Percentiles rank a stretch among this genome's conserved stretches.
These are phyloP conservation scores for Neofusicoccum sp. DNA, from an alignment of 2,329 filamentous ascomycete species.

Conservation along the genomic window DNA sequence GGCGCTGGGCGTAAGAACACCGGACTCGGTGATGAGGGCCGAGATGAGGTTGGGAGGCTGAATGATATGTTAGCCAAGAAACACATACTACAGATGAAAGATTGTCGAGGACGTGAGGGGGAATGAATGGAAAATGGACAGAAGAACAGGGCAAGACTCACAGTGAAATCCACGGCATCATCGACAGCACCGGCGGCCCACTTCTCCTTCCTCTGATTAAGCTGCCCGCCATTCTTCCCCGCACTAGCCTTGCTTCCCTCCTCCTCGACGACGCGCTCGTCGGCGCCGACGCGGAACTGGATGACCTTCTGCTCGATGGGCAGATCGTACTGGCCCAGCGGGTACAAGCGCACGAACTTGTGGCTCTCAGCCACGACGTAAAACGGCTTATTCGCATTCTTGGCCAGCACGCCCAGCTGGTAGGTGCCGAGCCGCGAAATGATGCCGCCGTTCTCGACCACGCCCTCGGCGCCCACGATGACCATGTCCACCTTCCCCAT, in stretches of 20 bases:
- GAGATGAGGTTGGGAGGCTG: slow-evolving; percentile 68
- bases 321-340: slow-evolving; percentile 76
- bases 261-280: slow-evolving; percentile 20
- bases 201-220: slow-evolving; percentile 21
- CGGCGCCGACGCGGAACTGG: slow-evolving; percentile 63
- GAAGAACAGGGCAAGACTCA: slow-evolving; percentile 36
- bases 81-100: no score
- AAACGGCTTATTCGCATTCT: slow-evolving; percentile 70
- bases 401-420: slow-evolving; percentile 80
- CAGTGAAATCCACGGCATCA: slow-evolving; percentile 68
- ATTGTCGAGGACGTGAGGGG: no score
- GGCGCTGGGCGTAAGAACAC: slow-evolving; percentile 67
- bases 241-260: slow-evolving; percentile 15
- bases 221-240: slow-evolving; percentile 10
- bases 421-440: slow-evolving; percentile 84
- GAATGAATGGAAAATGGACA: not conserved
- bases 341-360: slow-evolving; percentile 90
- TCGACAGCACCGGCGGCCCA: slow-evolving; percentile 25
- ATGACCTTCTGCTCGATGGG: slow-evolving; percentile 77
- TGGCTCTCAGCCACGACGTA: slow-evolving; percentile 94
- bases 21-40: slow-evolving; percentile 73
- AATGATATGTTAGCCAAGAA: not conserved
- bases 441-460: slow-evolving; percentile 91
- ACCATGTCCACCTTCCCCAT: slow-evolving; percentile 71
- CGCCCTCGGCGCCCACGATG: slow-evolving; percentile 72